Conservation (phyloP, 805 yeast species). For the Yarrowia keelungensis region DNA sequence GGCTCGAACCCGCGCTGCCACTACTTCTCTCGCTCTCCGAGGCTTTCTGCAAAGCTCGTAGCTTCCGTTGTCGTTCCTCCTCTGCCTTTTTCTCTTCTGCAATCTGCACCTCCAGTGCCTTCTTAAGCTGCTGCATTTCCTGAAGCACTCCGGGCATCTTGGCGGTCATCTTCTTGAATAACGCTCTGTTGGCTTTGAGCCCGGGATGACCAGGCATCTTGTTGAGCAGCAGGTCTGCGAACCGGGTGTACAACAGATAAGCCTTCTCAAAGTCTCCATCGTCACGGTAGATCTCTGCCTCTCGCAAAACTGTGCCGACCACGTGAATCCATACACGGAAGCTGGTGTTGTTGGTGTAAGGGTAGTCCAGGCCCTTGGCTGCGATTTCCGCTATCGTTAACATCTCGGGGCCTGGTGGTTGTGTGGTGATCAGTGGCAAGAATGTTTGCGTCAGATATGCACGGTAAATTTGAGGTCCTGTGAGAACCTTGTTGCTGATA, state of each 20-base stretch:
- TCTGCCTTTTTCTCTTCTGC: slow-evolving; percentile 14
- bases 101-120: slow-evolving; percentile 22
- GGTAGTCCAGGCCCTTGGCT: slow-evolving; percentile 51
- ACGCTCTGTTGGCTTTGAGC: slow-evolving; percentile 39
- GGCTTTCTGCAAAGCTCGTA: slow-evolving; percentile 12
- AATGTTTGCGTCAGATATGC: slow-evolving; percentile 36
- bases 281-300: slow-evolving; percentile 56
- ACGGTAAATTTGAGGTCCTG: slow-evolving; percentile 17
- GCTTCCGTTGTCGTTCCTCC: slow-evolving; percentile 17
- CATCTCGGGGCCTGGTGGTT: slow-evolving; percentile 13
- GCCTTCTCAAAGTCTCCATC: slow-evolving; percentile 59
- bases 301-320: slow-evolving; percentile 53
- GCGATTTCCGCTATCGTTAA: slow-evolving; percentile 33
- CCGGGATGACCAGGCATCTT: slow-evolving; percentile 56
- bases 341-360: slow-evolving; percentile 59
- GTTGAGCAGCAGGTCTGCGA: slow-evolving; percentile 63
- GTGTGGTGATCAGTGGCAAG: slow-evolving; percentile 33
- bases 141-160: slow-evolving; percentile 45
- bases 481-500: slow-evolving; percentile 4
- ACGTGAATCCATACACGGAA: slow-evolving; percentile 63
- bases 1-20: not conserved
- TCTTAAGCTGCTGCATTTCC: slow-evolving; percentile 45
- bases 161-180: slow-evolving; percentile 43
- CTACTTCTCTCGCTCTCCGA: not conserved
- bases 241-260: slow-evolving; percentile 63